These are phyloP conservation scores for Calonectria pauciramosa DNA, from an alignment of 2,329 filamentous ascomycete genomes.

Conservation along the genomic window DNA sequence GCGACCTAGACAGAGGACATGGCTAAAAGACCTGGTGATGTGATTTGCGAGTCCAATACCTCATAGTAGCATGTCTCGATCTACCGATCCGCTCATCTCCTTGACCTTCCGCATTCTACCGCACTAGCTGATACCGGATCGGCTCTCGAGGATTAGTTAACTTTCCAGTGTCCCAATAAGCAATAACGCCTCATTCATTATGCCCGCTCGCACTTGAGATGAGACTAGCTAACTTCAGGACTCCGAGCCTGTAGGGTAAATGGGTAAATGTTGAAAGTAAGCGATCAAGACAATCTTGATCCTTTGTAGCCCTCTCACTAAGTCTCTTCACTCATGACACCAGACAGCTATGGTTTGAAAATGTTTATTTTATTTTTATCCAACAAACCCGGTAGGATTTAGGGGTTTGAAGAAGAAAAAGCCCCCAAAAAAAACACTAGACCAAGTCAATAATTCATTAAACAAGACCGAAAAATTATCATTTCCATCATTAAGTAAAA, in stretches of 20 bases:
- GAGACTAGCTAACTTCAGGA: too few species aligned
- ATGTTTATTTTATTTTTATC: not conserved
- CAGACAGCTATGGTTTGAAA: not conserved
- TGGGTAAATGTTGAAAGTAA: too few species aligned
- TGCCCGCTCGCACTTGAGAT: not conserved
- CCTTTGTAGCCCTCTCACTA: not conserved
- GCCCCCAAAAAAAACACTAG: too few species aligned
- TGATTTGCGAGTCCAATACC: conserved; percentile 16
- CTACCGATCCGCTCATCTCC: conserved; percentile 3
- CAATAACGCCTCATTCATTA: not conserved
- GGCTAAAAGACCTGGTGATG: conserved; percentile 11
- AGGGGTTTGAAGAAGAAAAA: not conserved
- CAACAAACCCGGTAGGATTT: not conserved
- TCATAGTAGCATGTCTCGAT: conserved; percentile 4
- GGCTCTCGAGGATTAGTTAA: too few species aligned
- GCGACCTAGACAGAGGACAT: conserved; percentile 18
- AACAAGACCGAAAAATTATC: not conserved
- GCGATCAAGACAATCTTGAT: too few species aligned
- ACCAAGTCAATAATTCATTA: too few species aligned
- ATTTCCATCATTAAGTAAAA: conserved; percentile 68
- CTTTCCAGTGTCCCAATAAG: not conserved
- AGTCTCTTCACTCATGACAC: not conserved
- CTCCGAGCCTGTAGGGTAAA: too few species aligned
- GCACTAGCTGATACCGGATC: not conserved
- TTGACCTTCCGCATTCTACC: not conserved